These are phyloP conservation scores for Fusarium chaquense DNA, from an alignment of 2,329 filamentous ascomycete species.

Conservation along the genomic window DNA sequence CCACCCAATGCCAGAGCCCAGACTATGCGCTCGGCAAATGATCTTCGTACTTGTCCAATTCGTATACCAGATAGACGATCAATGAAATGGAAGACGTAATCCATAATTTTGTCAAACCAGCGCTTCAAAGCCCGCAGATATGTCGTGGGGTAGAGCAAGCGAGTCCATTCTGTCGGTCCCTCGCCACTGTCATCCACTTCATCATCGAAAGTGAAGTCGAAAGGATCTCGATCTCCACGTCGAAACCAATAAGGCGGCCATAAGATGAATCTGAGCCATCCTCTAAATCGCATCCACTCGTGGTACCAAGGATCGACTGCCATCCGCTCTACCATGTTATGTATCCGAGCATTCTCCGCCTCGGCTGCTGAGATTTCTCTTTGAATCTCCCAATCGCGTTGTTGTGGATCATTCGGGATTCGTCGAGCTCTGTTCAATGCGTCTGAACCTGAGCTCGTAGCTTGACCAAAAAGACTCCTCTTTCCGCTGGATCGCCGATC, in stretches of 20 bases:
- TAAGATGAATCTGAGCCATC: not conserved
- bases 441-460: not conserved
- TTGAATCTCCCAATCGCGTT: constrained; percentile 38
- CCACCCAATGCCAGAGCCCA: not conserved
- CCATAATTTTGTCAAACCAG: constrained; percentile 39
- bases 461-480: constrained; percentile 25
- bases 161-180: constrained; percentile 41
- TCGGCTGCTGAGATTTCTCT: constrained; percentile 39
- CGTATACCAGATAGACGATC: constrained; percentile 27
- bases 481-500: not conserved
- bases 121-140: constrained; percentile 48
- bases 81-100: constrained; percentile 34
- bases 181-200: constrained; percentile 21
- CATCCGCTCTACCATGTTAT: not conserved
- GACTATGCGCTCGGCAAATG: not conserved
- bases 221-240: not conserved
- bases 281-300: not conserved
- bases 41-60: not conserved
- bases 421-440: constrained; percentile 13
- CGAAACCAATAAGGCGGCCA: not conserved
- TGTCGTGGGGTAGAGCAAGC: constrained; percentile 50
- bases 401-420: constrained; percentile 23
- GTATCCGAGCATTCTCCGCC: constrained; percentile 14
- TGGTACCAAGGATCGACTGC: not conserved
- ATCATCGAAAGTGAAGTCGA: not conserved